These are phyloP conservation scores for Oryza rufipogon DNA, from an alignment of 176 grass and related monocot species.

Conservation along the genomic window DNA sequence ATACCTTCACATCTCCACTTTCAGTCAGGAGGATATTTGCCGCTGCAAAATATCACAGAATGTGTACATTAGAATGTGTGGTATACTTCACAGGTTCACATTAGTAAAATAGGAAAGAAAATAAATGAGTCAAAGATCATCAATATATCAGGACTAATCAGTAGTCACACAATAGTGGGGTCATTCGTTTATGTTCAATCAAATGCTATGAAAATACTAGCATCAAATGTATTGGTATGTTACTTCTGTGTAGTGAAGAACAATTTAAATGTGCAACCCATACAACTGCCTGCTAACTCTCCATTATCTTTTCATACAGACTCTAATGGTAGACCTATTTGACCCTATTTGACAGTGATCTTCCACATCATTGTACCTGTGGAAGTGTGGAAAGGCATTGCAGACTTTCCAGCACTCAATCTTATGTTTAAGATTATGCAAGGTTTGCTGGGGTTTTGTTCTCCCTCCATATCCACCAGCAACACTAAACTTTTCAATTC, in stretches of 20 bases:
- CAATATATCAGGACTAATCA: background rate
- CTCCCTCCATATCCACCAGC: background rate
- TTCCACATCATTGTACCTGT: background rate
- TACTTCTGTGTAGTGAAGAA: background rate
- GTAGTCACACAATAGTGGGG: background rate
- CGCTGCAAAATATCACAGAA: conserved; percentile 70
- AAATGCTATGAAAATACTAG: background rate
- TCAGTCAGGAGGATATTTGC: conserved; percentile 98
- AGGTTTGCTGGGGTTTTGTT: background rate
- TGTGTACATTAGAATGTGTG: conserved; percentile 26
- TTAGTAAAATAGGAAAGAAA: background rate
- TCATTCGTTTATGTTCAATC: conserved; percentile 20
- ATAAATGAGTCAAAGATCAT: conserved; percentile 12
- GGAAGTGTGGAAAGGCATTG: conserved; percentile 2
- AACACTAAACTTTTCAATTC: background rate
- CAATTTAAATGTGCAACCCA: background rate
- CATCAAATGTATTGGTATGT: background rate
- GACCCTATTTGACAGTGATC: background rate
- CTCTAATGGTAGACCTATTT: background rate
- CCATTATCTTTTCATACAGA: background rate
- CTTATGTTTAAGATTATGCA: background rate
- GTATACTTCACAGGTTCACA: conserved; percentile 9
- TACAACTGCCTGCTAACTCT: conserved; percentile 1
- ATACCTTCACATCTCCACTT: conserved; percentile 99
- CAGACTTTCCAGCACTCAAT: conserved; percentile 10